Evolutionary conservation across 2,329 filamentous ascomycete species (phyloP), one percentile per base, ranked within the genome.

Genomic region (Chaetomiaceae sp.): DNA sequence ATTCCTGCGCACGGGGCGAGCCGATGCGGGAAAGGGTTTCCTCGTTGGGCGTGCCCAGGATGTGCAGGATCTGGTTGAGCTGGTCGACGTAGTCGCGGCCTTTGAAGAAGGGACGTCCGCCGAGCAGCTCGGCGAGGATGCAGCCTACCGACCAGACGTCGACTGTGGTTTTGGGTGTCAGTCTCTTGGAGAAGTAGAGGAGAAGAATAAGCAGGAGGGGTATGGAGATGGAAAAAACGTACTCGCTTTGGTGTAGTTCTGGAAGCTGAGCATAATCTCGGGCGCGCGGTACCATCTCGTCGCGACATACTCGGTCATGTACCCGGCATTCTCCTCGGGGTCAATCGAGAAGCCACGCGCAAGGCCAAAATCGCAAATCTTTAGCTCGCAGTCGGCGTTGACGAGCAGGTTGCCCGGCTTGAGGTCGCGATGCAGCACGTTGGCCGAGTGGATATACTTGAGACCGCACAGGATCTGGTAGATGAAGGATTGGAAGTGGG

Each of bases 171-270:
- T 4, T n/a, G n/a, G n/a, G 34, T n/a, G 34, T 7, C 9, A 21
- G 16, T 13, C 16, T n/a, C 10, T 10, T 10, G n/a, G 4, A 7
- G 8, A 11, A n/a, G 14, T 36, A 23, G 10, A 34, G 20, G 29
- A 48, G 38, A 42, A 27, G 16, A 29, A 20, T 30, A 29, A 16
- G 7, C 25, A 18, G 50, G 29, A 20, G 25, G 4, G 4, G 21
- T 4, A 14, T 14, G 20, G 5, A 5, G n/a, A 16, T 10, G 9
- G 14, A 10, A 23, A 16, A 14, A 33, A 92, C 91, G 53, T 84
- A 97, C 94, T 99, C 63, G 94, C 94, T 90, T 99, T 99, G 66
- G 94, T 99, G 73, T 99, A 99, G 76, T 90, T 96, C 74, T 97
- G 92, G 82, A 99, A 99, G 77, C 90, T 96, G 71, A 99, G 77